These are phyloP conservation scores for Metschnikowia similis DNA, from an alignment of 805 yeast genomes.

Conservation along the genomic window DNA sequence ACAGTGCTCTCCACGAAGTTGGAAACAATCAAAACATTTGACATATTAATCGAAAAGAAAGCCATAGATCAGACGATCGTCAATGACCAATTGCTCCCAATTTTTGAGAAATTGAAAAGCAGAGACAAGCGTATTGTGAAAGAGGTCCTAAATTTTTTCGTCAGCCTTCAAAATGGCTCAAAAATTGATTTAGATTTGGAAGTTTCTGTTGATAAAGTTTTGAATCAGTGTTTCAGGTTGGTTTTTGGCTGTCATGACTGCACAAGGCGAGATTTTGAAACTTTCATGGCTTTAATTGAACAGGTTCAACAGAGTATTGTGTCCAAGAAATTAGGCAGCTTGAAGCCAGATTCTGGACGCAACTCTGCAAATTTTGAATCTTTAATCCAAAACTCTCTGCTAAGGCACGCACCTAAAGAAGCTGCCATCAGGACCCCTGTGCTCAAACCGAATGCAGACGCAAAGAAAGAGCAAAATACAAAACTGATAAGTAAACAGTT, in stretches of 20 bases:
- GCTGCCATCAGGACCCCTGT: slow-evolving; percentile 21
- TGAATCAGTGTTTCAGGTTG: slow-evolving; percentile 20
- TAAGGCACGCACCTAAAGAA: slow-evolving; percentile 22
- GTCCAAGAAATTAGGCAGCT: slow-evolving; percentile 7
- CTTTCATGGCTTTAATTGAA: slow-evolving; percentile 19
- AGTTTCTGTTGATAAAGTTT: slow-evolving; percentile 12
- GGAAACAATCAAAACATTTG: slow-evolving; percentile 58
- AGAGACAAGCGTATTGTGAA: slow-evolving; percentile 63
- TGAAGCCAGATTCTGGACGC: background rate
- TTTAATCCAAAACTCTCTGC: slow-evolving; percentile 27
- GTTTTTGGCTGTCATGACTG: slow-evolving; percentile 39
- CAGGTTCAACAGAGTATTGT: slow-evolving; percentile 8
- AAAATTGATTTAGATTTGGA: slow-evolving; percentile 15
- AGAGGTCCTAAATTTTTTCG: slow-evolving; percentile 47
- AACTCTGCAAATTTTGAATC: slow-evolving; percentile 23
- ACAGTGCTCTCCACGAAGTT: slow-evolving; percentile 77
- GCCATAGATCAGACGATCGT: slow-evolving; percentile 68
- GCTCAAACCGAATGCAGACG: slow-evolving; percentile 6
- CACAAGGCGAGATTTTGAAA: slow-evolving; percentile 28
- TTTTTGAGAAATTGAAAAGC: slow-evolving; percentile 70
- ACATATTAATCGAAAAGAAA: slow-evolving; percentile 51
- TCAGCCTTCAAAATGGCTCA: slow-evolving; percentile 45
- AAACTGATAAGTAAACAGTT: slow-evolving; percentile 4
- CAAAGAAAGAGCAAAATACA: background rate
- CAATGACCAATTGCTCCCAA: slow-evolving; percentile 75